Base-by-base conservation (phyloP, 139 green algal genomes). In the Closterium sp. region DNA sequence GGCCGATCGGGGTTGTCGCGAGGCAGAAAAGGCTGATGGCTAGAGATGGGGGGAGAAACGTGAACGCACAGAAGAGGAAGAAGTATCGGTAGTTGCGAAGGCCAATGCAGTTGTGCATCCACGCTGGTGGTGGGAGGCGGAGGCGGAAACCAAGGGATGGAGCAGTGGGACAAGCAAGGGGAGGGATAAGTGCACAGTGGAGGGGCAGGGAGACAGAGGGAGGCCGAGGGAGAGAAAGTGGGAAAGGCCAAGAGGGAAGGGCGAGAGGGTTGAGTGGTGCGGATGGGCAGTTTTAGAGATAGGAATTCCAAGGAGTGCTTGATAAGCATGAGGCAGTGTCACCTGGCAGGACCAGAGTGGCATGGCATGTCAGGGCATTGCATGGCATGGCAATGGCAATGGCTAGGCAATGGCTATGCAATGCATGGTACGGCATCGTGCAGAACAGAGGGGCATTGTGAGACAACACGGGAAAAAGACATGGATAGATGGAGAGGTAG, bases 81-180 rank as follows among this genome's bases (percentile, higher is more conserved):
- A 97, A 97, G 91, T 96, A 97, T 33, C 94, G 93, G 92, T 97
- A 97, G 94, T 97, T 97, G 83, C 90, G 87, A 89, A 93, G 94
- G 19, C 96, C 96, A 4, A 97, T 91, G 94, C 96, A 97, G 94
- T 97, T 97, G 89, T 94, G 91, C 94, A 97, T 95, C 96, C 96
- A 97, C 8, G 95, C 89, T 92, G 81, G 16, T 25, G 10, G 55
- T 10, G 16, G 55, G 55, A 28, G 55, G 55, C 12, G 25, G 16
- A 19, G 85, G 33, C 12, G 21, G 19, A 69, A 88, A 69, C 12
- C 87, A 95, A 94, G 81, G 23, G 32, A 36, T 38, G 32, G 32
- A 21, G 31, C n/a, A 30, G n/a, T 34, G 84, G n/a, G n/a, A n/a
- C n/a, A 87, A 35, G 30, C 30, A 31, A 34, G 69, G 69, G 69